A percentile compares a stretch with the other conserved stretches of the same genome.
phyloP scores from a whole-genome alignment of 495 filamentous ascomycete genomes.

The Bacidia rubella region DNA sequence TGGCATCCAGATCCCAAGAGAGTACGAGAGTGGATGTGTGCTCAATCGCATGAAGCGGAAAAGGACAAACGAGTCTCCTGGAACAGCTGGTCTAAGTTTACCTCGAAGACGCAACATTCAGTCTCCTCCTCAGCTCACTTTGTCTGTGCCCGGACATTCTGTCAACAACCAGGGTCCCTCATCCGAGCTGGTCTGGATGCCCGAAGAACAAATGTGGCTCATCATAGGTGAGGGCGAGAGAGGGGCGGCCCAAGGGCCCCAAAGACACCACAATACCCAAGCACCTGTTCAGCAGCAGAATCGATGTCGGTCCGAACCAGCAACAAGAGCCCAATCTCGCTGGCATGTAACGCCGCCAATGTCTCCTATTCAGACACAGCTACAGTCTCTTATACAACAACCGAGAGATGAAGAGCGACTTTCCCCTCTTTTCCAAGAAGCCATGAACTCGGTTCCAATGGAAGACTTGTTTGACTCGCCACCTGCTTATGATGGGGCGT shows the following conservation, averaged over 20 bases:
- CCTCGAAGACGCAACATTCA: conserved; percentile 13
- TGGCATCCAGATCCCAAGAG: conserved; percentile 1
- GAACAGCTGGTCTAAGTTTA: conserved; percentile 6
- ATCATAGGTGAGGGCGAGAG: conserved; percentile 6
- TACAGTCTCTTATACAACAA: conserved; percentile 12
- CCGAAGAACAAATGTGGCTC: conserved; percentile 21
- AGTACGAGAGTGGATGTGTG: conserved; percentile 14
- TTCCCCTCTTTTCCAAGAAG: conserved; percentile 19
- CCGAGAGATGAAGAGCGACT: conserved; percentile 13
- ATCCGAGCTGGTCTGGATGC: conserved; percentile 19
- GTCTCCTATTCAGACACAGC: conserved; percentile 15
- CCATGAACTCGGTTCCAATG: conserved; percentile 20
- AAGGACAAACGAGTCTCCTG: conserved; percentile 6
- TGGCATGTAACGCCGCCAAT: conserved; percentile 1
- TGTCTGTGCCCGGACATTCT: conserved; percentile 12
- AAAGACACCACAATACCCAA: not conserved
- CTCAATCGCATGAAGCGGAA: conserved; percentile 13
- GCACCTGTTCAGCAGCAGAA: conserved; percentile 1
- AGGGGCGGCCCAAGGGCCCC: not conserved
- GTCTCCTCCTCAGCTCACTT: conserved; percentile 12
- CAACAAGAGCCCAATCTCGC: conserved; percentile 3
- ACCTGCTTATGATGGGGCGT: not conserved
- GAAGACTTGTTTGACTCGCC: conserved; percentile 5
- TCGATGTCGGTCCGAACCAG: conserved; percentile 11
- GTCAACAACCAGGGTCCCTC: conserved; percentile 3